Conservation (phyloP, 768 basidiomycete genomes). For the Suillus cothurnatus region DNA sequence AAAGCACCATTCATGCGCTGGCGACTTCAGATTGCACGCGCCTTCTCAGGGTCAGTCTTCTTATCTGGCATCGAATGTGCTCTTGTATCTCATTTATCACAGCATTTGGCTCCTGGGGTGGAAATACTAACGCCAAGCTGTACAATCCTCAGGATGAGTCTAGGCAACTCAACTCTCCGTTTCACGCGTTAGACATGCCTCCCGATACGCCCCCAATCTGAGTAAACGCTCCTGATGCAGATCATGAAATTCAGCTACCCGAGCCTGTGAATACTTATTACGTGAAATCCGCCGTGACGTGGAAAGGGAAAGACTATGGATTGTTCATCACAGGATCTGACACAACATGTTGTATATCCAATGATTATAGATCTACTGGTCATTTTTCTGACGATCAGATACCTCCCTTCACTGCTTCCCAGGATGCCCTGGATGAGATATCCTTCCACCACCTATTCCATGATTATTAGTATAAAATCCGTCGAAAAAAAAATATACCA, state of each 20-base stretch:
- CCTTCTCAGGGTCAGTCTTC: background rate
- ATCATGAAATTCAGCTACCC: background rate
- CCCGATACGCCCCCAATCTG: background rate
- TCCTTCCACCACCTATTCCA: conserved; percentile 51
- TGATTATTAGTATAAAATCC: background rate
- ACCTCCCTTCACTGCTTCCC: conserved; percentile 45
- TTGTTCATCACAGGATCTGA: background rate
- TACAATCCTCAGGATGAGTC: background rate
- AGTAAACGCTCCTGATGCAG: background rate
- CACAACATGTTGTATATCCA: background rate
- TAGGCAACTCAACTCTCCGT: background rate
- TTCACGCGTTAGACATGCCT: background rate
- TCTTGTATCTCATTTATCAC: background rate
- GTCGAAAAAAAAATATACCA: background rate
- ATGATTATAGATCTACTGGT: background rate
- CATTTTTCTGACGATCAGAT: background rate
- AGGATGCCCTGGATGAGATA: conserved; percentile 43
- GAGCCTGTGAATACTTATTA: background rate
- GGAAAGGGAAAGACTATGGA: background rate
- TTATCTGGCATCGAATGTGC: background rate
- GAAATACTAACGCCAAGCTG: background rate
- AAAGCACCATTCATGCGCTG: background rate
- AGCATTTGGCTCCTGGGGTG: background rate
- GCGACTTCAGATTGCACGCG: background rate
- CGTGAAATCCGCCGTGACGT: background rate